Conservation (phyloP, 1,284 basidiomycete species). For the Omphalotus olearius region DNA sequence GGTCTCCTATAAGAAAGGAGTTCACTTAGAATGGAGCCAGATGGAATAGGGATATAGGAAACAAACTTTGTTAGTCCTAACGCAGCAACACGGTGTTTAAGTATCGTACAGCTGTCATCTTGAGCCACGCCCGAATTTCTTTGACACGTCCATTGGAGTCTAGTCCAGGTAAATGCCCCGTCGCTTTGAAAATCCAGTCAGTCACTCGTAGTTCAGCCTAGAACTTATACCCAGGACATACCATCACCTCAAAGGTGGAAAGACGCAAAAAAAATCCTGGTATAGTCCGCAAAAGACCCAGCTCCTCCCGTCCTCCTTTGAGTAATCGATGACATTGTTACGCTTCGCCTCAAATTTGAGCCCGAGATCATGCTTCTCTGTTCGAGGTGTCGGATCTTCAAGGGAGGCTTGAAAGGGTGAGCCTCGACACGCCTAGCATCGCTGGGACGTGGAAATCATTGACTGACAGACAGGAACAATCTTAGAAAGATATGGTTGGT, state of each 20-base stretch:
- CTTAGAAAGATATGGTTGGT: no score
- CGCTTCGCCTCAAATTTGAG: constrained; percentile 96
- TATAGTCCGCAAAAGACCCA: constrained; percentile 92
- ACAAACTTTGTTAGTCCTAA: constrained; percentile 74
- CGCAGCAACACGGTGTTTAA: constrained; percentile 92
- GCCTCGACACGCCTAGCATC: no score
- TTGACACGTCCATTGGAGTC: constrained; percentile 71
- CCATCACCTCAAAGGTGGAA: no score
- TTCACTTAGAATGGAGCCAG: no score
- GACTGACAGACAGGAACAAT: no score
- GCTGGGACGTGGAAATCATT: no score
- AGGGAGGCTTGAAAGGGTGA: no score
- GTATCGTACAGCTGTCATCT: constrained; percentile 80
- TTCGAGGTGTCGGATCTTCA: constrained; percentile 45
- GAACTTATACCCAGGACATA: no score
- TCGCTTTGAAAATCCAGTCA: constrained; percentile 72
- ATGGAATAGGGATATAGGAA: no score
- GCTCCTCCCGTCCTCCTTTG: constrained; percentile 75
- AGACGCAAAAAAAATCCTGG: constrained; percentile 90
- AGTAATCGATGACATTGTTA: constrained; percentile 95
- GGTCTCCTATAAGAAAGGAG: constrained; percentile 35
- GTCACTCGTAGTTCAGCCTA: no score
- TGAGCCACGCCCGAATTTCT: constrained; percentile 85
- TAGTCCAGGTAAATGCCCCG: constrained; percentile 65
- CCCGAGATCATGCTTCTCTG: constrained; percentile 86